Base-by-base conservation (phyloP, 495 filamentous ascomycete species). In the Neurospora cerealis region DNA sequence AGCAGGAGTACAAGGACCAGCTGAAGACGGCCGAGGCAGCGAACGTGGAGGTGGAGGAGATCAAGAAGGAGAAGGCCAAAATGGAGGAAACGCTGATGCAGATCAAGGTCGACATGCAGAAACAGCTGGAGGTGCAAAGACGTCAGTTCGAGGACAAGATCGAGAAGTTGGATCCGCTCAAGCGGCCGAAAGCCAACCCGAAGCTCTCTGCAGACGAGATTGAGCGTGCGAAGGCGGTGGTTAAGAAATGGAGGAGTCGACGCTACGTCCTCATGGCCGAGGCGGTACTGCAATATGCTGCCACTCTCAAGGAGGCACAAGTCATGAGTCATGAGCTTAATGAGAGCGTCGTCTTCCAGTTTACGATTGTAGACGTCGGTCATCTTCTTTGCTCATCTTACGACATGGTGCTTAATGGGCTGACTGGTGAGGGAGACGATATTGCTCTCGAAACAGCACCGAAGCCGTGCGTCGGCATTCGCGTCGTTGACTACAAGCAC, bases 291-390 rank as follows among this genome's bases (percentile, higher is more conserved):
- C 93, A 96, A 76, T 89, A 96, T 81, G 95, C 95, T 9, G 89
- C 92, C 15, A 89, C 89, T 42, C 82, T 98, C 48, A 99, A 99
- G 81, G 96, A 99, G 80, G 96, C 95, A 5, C 96, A 99, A 80
- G 90, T 99, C 70, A 95, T 99, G 92, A 98, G 96, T 83, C 93
- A 97, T 73, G 93, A 94, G 75, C 93, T 99, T 87, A 94, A 96
- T 77, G 96, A 97, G 83, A 90, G 90, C 75, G 91, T 97, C 19
- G 92, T 95, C 41, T 99, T 99, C 82, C 96, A 99, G 82, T 98
- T 97, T 79, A 91, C 93, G 21, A 89, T 98, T 72, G 89, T 98
- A 37, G 94, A 96, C 74, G 85, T 92, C 77, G 96, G 96, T 2
- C 95, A 98, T 77, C 89, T 90, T 69, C 88, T 95, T 79, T 93